Conservation (phyloP, 1,284 basidiomycete genomes). For the Fomitopsis schrenkii region DNA sequence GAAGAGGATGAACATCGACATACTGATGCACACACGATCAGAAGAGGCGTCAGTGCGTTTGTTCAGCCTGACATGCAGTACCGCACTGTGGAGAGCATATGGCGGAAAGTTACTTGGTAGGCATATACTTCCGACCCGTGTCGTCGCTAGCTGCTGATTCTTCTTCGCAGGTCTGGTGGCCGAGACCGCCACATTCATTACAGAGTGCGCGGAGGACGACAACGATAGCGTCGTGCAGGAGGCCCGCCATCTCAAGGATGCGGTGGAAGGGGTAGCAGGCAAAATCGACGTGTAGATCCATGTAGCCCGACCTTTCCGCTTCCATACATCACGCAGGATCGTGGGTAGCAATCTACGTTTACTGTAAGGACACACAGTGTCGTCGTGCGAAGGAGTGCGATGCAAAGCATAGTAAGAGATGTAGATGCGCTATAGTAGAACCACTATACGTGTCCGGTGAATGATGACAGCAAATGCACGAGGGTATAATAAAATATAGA, state of each 20-base stretch:
- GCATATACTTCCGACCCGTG: constrained; percentile 19
- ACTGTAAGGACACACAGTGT: background rate
- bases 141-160: background rate
- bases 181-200: constrained; percentile 80
- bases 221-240: constrained; percentile 72
- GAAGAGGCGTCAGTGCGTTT: constrained; percentile 68
- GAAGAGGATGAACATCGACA: constrained; percentile 76
- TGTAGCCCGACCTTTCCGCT: background rate
- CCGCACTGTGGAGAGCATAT: constrained; percentile 76
- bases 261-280: constrained; percentile 67
- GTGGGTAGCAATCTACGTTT: background rate
- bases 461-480: constrained; percentile 3
- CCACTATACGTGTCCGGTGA: constrained; percentile 1
- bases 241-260: constrained; percentile 59
- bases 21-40: constrained; percentile 87
- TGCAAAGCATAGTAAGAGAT: background rate
- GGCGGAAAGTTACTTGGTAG: constrained; percentile 68
- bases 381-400: background rate
- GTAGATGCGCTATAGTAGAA: constrained; percentile 6
- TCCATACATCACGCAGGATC: background rate
- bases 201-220: constrained; percentile 79
- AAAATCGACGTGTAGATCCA: constrained; percentile 38
- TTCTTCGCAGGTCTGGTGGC: constrained; percentile 54
- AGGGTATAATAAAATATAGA: constrained; percentile 17
- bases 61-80: constrained; percentile 66